Evolutionary conservation across 2,329 filamentous ascomycete genomes (phyloP), one percentile per base, ranked within the genome.

Genomic region (Sporothrix brasiliensis): DNA sequence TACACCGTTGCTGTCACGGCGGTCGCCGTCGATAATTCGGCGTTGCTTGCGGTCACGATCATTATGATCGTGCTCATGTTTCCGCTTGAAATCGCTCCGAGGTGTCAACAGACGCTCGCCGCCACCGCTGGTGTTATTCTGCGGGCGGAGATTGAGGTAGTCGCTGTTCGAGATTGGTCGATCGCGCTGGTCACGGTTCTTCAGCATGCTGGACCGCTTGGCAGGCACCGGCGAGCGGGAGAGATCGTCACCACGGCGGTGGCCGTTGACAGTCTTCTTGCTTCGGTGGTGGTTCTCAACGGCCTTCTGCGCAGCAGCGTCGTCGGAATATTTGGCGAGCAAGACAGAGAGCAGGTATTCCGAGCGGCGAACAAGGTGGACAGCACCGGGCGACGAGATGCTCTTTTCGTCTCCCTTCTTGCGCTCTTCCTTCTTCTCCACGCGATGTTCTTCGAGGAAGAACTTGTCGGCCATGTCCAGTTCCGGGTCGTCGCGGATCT

Each of bases 291-390:
- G 94, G 74, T 97, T 97, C 76, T 97, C 94, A 39, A 96, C 89
- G 0, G 91, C 88, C 76, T 89, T 90, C 78, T 92, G 93, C 3
- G 91, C 91, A 24, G 88, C 88, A 41, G 87, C 85, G 77, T 97
- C 92, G 72, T 88, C 89, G 2, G 89, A 91, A 79, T 96, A 93
- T 77, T 97, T 89, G 14, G 88, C 92, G 77, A 94, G 93, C 72
- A 99, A 83, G 1, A 99, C 93, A n/a, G 93, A 97, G 53, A 99
- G 85, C 16, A 99, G 86, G 77, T 99, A 99, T 77, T 98, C 95
- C 11, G 94, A 92, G 71, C 95, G 91, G 63, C 95, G 92, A 69
- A 98, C 94, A 58, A 99, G 88, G 78, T 99, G 95, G 39, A 99
- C 95, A 27, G 95, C 94, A n/a, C 95, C 95, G 4, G 95, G 95